Conservation (phyloP, 2,329 filamentous ascomycete genomes). For the Stylonectria norvegica region DNA sequence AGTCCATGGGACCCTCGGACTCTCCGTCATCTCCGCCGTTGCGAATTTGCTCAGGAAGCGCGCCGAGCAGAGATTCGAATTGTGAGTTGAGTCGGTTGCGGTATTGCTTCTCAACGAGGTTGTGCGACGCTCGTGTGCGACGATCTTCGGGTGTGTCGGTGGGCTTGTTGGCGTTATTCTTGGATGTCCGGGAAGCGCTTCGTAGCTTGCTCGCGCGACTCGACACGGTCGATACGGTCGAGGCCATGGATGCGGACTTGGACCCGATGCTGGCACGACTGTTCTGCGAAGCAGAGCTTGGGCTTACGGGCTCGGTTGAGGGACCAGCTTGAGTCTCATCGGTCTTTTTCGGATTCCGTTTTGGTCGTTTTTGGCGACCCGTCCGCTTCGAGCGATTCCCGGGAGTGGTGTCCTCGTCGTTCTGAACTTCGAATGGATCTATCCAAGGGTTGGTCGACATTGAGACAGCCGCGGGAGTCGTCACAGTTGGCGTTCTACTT, state of each 20-base stretch:
- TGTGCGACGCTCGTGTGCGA: conserved; percentile 27
- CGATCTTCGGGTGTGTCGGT: conserved; percentile 26
- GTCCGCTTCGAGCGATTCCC: neutral
- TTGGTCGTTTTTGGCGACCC: conserved; percentile 17
- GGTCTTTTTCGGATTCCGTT: conserved; percentile 18
- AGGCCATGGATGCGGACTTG: conserved; percentile 22
- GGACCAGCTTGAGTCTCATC: conserved; percentile 12
- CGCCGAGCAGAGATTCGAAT: conserved; percentile 24
- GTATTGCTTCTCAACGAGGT: conserved; percentile 28
- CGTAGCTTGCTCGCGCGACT: conserved; percentile 26
- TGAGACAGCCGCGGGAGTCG: conserved; percentile 17
- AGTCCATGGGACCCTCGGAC: conserved; percentile 20
- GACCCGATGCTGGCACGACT: conserved; percentile 23
- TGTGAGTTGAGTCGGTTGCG: conserved; percentile 27
- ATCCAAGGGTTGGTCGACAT: conserved; percentile 23
- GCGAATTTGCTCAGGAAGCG: conserved; percentile 21
- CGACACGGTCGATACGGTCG: conserved; percentile 22
- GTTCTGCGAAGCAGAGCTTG: conserved; percentile 22
- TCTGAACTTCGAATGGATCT: conserved; percentile 18
- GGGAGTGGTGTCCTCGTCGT: conserved; percentile 5
- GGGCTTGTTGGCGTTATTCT: conserved; percentile 25
- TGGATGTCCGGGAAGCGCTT: conserved; percentile 27
- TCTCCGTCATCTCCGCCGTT: conserved; percentile 19
- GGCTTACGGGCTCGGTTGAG: conserved; percentile 22
- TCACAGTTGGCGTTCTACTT: conserved; percentile 23